phyloP scores from a whole-genome alignment of 1,284 basidiomycete species.

The Tylopilus orsonianus region DNA sequence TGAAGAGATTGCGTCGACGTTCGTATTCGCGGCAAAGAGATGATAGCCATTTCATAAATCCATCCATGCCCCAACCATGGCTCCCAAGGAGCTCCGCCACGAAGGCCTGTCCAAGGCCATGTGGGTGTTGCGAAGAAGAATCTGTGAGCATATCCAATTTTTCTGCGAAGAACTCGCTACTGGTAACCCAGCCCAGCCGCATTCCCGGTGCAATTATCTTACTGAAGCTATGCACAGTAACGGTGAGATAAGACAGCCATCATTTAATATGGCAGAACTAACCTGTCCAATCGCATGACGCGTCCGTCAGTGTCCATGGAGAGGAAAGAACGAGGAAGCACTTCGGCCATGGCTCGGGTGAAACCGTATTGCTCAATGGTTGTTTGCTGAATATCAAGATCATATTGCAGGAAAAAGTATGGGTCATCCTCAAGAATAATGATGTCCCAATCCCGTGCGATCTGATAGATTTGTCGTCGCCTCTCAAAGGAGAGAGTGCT shows the following conservation, averaged over 20 bases:
- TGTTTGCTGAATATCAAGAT: conserved; percentile 23
- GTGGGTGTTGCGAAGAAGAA: conserved; percentile 34
- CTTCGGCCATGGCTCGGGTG: conserved; percentile 34
- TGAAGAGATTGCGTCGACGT: conserved; percentile 35
- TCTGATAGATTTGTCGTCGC: conserved; percentile 53
- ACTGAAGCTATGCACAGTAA: conserved; percentile 19
- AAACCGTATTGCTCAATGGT: conserved; percentile 31
- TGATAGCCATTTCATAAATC: conserved; percentile 35
- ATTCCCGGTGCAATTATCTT: conserved; percentile 56
- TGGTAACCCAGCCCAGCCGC: conserved; percentile 57
- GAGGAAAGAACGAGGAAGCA: conserved; percentile 44
- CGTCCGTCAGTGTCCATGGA: conserved; percentile 55
- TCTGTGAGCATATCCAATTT: conserved; percentile 43
- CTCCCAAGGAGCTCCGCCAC: conserved; percentile 31
- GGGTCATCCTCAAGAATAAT: conserved; percentile 57
- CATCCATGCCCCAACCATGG: conserved; percentile 31
- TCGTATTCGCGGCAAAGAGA: conserved; percentile 34
- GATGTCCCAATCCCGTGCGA: conserved; percentile 53
- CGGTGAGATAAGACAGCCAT: conserved; percentile 34
- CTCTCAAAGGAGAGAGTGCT: conserved; percentile 47
- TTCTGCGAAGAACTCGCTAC: conserved; percentile 46
- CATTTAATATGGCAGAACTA: conserved; percentile 14
- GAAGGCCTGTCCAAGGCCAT: conserved; percentile 34
- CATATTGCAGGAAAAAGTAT: conserved; percentile 54
- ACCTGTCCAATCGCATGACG: conserved; percentile 53